Conservation (phyloP, 257 asterid genomes). For the Ballota nigra region DNA sequence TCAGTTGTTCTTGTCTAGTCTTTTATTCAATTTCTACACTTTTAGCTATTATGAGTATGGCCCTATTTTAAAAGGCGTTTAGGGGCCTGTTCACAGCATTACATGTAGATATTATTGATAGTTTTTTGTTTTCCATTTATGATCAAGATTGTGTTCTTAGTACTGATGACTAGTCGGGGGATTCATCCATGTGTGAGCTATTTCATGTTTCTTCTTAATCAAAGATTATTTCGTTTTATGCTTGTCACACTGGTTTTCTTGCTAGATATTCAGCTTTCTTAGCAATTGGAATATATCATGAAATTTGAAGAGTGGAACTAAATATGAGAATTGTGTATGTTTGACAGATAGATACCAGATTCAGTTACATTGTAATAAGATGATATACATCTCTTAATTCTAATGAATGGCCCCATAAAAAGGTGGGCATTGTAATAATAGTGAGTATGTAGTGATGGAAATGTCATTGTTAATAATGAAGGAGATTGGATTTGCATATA, state of each 20-base stretch:
- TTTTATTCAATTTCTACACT: constrained; percentile 4
- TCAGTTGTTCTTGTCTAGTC: constrained; percentile 16
- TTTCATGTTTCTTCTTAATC: constrained; percentile 26
- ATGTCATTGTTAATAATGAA: background rate
- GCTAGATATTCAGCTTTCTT: background rate
- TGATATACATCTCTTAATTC: background rate
- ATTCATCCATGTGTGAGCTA: constrained; percentile 24
- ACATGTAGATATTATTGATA: constrained; percentile 30
- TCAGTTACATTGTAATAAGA: background rate
- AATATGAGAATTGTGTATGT: too few relatives aligned
- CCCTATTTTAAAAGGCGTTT: constrained; percentile 23
- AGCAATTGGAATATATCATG: too few relatives aligned
- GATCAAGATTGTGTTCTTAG: constrained; percentile 25
- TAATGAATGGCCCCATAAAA: constrained; percentile 17
- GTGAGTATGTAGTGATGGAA: background rate
- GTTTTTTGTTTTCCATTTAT: constrained; percentile 1
- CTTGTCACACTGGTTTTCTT: background rate
- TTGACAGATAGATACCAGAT: background rate
- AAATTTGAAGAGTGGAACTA: background rate
- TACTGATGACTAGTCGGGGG: constrained; percentile 11
- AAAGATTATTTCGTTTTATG: constrained; percentile 4
- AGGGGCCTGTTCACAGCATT: constrained; percentile 30
- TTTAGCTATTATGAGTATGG: constrained; percentile 20
- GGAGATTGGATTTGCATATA: constrained; percentile 3
- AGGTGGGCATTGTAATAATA: constrained; percentile 19